Base-by-base conservation (phyloP, 179 eudicot genomes). In the Sideroxylon spinosum region DNA sequence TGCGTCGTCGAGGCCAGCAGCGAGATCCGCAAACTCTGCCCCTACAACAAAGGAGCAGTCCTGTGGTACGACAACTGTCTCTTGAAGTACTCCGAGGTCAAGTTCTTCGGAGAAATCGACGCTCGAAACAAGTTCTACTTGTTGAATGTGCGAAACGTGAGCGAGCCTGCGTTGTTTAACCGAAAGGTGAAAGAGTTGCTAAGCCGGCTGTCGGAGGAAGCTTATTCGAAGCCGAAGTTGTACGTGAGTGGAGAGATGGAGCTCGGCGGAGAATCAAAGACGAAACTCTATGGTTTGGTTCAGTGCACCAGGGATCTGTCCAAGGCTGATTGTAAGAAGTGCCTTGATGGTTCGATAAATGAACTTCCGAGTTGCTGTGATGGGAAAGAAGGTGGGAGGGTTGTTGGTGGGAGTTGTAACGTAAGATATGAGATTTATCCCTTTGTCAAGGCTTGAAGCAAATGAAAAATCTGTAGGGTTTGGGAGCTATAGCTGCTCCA, bases 231-330 rank as follows among this genome's bases (percentile, higher is more conserved):
- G n/a, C n/a, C n/a, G n/a, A n/a, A n/a, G n/a, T n/a, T n/a, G n/a
- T n/a, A n/a, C n/a, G n/a, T n/a, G n/a, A n/a, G n/a, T n/a, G n/a
- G n/a, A n/a, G n/a, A n/a, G n/a, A n/a, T n/a, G n/a, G 46, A 29
- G n/a, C 56, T 78, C 9, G n/a, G 16, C 19, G 68, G 57, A n/a
- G n/a, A n/a, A 4, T 19, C 68, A 7, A 19, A 57, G 25, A n/a
- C n/a, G n/a, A 78, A 57, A 3, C 19, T 78, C 7, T 71, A 70
- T 48, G 76, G 76, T 9, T 9, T 78, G 69, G 81, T 48, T 44
- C 81, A 78, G 75, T 78, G 81, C 81, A 71, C 76, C 5, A 70
- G 76, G 11, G 81, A 78, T 50, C 61, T 78, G 0, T 78, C 81
- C 6, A 6, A 29, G 9, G 29, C 10, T 12, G 76, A 78, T 17